Percentiles rank a stretch among this genome's conserved stretches.
phyloP scores from a whole-genome alignment of 1,139 yeast genomes.

The Yamadazyma buinensis region DNA sequence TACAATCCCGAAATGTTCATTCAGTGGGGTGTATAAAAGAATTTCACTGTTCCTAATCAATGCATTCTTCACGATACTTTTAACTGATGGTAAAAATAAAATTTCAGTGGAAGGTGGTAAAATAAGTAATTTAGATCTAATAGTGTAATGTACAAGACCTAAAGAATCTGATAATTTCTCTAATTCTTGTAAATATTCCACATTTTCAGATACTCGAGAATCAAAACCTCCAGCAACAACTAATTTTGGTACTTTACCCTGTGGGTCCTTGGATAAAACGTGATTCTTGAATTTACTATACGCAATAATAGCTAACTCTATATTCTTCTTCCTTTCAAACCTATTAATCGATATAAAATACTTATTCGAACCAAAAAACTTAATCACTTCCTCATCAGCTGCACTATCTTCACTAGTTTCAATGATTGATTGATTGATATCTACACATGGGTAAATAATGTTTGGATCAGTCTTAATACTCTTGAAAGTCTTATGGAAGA shows the following conservation, averaged over 20 bases:
- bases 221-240: slow-evolving; percentile 95
- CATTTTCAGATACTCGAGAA: slow-evolving; percentile 69
- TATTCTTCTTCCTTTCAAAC: slow-evolving; percentile 81
- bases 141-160: slow-evolving; percentile 43
- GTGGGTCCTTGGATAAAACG: not conserved
- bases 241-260: slow-evolving; percentile 32
- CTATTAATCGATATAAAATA: slow-evolving; percentile 78
- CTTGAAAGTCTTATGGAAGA: slow-evolving; percentile 64
- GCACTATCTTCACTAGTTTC: slow-evolving; percentile 14
- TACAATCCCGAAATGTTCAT: slow-evolving; percentile 96
- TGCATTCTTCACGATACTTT: slow-evolving; percentile 60
- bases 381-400: slow-evolving; percentile 29
- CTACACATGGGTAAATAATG: slow-evolving; percentile 90
- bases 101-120: slow-evolving; percentile 47
- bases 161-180: slow-evolving; percentile 44
- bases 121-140: slow-evolving; percentile 41
- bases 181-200: slow-evolving; percentile 62
- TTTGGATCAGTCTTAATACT: slow-evolving; percentile 48
- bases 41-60: slow-evolving; percentile 56
- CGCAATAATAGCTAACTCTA: slow-evolving; percentile 71
- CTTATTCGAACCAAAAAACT: slow-evolving; percentile 30
- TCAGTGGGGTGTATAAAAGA: slow-evolving; percentile 81
- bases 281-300: slow-evolving; percentile 39
- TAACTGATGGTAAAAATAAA: slow-evolving; percentile 76
- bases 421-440: slow-evolving; percentile 22